phyloP scores from a whole-genome alignment of 345 rosid species.

The Boechera stricta region DNA sequence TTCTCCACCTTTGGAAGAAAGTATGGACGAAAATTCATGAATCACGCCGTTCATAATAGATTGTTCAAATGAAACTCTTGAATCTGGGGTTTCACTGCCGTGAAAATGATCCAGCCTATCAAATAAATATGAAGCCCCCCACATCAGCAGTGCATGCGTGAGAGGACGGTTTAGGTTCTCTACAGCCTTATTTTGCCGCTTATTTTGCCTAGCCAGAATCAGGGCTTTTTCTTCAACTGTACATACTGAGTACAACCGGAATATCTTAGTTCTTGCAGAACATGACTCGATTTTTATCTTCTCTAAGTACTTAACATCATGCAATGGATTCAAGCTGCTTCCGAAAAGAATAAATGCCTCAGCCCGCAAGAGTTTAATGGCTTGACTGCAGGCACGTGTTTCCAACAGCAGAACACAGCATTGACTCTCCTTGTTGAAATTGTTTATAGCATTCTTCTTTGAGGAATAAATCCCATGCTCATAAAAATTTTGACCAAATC shows the following conservation, averaged over 20 bases:
- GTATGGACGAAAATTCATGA: conserved; percentile 59
- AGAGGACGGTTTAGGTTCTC: conserved; percentile 53
- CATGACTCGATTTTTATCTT: conserved; percentile 69
- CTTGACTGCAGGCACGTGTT: conserved; percentile 74
- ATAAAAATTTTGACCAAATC: conserved; percentile 80
- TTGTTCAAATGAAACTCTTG: conserved; percentile 44
- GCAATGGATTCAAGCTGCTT: conserved; percentile 80
- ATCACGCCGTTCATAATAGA: conserved; percentile 51
- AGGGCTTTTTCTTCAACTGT: conserved; percentile 84
- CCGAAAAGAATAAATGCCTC: conserved; percentile 73
- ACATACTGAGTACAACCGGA: conserved; percentile 73
- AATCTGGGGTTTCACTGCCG: conserved; percentile 37
- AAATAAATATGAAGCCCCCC: conserved; percentile 80
- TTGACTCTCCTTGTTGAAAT: conserved; percentile 69
- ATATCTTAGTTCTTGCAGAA: conserved; percentile 63
- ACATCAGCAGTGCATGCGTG: conserved; percentile 73
- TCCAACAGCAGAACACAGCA: conserved; percentile 86
- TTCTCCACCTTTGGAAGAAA: conserved; percentile 52
- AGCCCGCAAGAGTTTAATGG: conserved; percentile 74
- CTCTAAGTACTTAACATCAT: conserved; percentile 73
- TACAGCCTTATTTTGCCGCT: conserved; percentile 54
- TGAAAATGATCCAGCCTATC: conserved; percentile 71
- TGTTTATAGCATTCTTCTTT: conserved; percentile 63
- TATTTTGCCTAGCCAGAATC: conserved; percentile 69
- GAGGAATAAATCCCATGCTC: conserved; percentile 66